These are phyloP conservation scores for Acanthamoeba lenticulata DNA, from an alignment of 208 protist species.

Conservation along the genomic window DNA sequence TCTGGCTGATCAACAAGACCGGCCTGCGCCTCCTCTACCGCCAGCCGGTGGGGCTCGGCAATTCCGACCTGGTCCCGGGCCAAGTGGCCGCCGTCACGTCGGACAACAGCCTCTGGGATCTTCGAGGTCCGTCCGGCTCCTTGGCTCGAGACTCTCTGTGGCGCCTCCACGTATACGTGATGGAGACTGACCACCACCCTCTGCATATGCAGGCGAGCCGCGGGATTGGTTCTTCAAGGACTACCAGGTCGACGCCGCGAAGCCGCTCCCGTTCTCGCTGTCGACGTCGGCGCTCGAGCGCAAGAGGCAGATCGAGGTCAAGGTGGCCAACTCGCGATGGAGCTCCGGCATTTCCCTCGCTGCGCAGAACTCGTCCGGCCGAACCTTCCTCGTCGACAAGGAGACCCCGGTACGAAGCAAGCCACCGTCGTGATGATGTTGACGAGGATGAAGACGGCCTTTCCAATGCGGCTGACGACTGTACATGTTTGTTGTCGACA, in stretches of 20 bases:
- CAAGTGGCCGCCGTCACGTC: neutral
- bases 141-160: too few relatives aligned
- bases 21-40: constrained; percentile 51
- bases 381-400: neutral
- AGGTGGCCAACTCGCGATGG: constrained; percentile 56
- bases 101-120: neutral
- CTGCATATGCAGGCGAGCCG: constrained; percentile 50
- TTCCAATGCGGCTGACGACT: too few relatives aligned
- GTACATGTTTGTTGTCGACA: too few relatives aligned
- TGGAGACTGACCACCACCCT: too few relatives aligned
- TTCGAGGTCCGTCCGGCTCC: neutral
- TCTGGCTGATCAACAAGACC: constrained; percentile 70
- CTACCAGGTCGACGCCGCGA: neutral
- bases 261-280: constrained; percentile 41
- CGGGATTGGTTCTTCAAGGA: constrained; percentile 63
- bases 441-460: too few relatives aligned
- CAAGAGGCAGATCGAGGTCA: constrained; percentile 47
- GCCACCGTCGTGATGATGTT: too few relatives aligned
- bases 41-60: neutral
- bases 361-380: constrained; percentile 10
- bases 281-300: neutral
- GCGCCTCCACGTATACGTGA: neutral
- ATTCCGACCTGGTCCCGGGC: neutral
- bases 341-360: constrained; percentile 52
- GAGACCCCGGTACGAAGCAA: neutral